phyloP scores from a whole-genome alignment of 2,329 filamentous ascomycete species.

The Whalleya microplaca region DNA sequence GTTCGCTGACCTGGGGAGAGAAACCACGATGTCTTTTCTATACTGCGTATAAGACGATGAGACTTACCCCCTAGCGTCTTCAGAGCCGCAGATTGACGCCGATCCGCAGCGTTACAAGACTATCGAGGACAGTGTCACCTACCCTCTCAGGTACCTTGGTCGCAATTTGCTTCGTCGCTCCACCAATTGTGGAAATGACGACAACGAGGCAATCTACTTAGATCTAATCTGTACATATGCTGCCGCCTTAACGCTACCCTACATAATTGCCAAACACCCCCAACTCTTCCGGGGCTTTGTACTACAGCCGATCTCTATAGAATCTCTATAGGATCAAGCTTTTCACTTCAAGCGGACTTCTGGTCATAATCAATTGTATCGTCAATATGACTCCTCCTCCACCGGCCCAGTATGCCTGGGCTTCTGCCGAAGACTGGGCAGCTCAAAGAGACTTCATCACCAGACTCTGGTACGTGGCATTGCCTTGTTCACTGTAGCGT shows the following conservation, averaged over 20 bases:
- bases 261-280: background rate
- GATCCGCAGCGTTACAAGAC: background rate
- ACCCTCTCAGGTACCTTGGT: background rate
- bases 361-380: background rate
- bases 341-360: slow-evolving; percentile 1
- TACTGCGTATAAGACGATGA: background rate
- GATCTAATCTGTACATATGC: too few species aligned
- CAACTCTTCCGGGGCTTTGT: slow-evolving; percentile 3
- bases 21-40: background rate
- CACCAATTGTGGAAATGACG: background rate
- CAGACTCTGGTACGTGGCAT: slow-evolving; percentile 23
- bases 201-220: background rate
- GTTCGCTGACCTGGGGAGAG: background rate
- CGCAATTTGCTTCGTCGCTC: background rate
- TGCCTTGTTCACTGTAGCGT: background rate
- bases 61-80: background rate
- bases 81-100: background rate
- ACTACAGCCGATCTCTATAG: slow-evolving; percentile 5
- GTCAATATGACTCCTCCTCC: slow-evolving; percentile 26
- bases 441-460: slow-evolving; percentile 30
- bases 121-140: background rate
- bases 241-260: slow-evolving; percentile 9
- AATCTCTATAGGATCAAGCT: background rate
- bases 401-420: slow-evolving; percentile 31
- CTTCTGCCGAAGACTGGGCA: slow-evolving; percentile 33